Base-by-base conservation (phyloP, 208 protist genomes). In the Trypanosoma congolense region DNA sequence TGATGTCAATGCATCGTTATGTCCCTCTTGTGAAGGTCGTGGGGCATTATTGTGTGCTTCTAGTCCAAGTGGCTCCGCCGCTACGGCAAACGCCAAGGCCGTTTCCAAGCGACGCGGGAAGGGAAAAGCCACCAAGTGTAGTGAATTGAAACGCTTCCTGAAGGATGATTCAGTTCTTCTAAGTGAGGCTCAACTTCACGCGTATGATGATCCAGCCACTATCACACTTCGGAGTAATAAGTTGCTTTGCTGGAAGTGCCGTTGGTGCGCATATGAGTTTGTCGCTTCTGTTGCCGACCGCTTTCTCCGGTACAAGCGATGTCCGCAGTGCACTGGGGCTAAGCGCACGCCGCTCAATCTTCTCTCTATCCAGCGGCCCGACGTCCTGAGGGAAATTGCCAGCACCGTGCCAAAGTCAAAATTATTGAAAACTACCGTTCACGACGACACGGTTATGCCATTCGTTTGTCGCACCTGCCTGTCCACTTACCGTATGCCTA, bases 401-500 rank as follows among this genome's bases (percentile, higher is more conserved):
- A 59, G 59, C 28, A 69, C 63, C 18, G 67, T 92, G 41, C 71
- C 70, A 2, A 60, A 68, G 14, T 67, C 66, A 1, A 55, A 56
- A 43, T 42, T 92, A 24, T 49, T 59, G 31, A 47, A 75, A 48
- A 45, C 87, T 22, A 92, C 78, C 2, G 64, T 87, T 28, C 67
- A 80, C 55, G 73, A 80, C 42, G 65, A 83, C 45, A 57, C 56
- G 4, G 53, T 70, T 28, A 66, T 80, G 52, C 53, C 79, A 12
- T 87, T 92, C 72, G 81, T 92, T 25, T 92, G 85, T 51, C 72
- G 78, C 14, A 77, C 40, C 43, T 92, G 85, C 41, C 65, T 83
- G 21, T 72, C 75, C 0, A 67, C 62, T 3, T 92, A 87, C 61
- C 73, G 73, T 35, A 87, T 89, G 77, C 71, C 80, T 9, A 62